Conservation (phyloP, 164 flowering plant species). For the Malania oleifera region DNA sequence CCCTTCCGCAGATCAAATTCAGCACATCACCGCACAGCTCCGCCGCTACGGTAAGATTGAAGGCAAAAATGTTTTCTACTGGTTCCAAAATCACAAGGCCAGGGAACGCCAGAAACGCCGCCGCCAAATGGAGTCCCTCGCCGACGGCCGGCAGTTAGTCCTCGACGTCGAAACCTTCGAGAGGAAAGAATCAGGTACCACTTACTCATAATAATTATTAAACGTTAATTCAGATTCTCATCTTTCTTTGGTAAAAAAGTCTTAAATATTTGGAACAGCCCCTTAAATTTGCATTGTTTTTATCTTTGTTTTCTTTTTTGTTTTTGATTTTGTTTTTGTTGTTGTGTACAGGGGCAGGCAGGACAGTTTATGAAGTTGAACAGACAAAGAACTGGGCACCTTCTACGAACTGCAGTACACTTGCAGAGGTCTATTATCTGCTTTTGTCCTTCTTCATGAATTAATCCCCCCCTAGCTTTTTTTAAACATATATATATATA, state of each 20-base stretch:
- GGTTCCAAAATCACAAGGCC: conserved; percentile 96
- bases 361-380: conserved; percentile 51
- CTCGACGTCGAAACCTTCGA: conserved; percentile 21
- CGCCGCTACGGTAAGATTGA: conserved; percentile 81
- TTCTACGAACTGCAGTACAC: conserved; percentile 50
- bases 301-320: no score
- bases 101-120: conserved; percentile 87
- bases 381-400: conserved; percentile 52
- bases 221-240: no score
- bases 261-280: background rate
- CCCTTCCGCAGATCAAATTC: conserved; percentile 78
- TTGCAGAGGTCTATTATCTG: conserved; percentile 33
- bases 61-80: conserved; percentile 91
- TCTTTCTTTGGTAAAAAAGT: no score
- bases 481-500: no score
- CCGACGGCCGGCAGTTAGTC: conserved; percentile 10
- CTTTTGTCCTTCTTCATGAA: conserved; percentile 2
- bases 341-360: conserved; percentile 39
- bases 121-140: conserved; percentile 40
- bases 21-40: conserved; percentile 76
- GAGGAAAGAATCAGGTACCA: conserved; percentile 46
- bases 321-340: conserved; percentile 32
- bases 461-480: background rate
- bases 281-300: conserved; percentile 28
- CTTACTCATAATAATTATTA: background rate